Percentiles rank a stretch among this genome's conserved stretches.
Conservation (phyloP, 176 grass and related monocot species). For the Aechmea fasciata region DNA sequence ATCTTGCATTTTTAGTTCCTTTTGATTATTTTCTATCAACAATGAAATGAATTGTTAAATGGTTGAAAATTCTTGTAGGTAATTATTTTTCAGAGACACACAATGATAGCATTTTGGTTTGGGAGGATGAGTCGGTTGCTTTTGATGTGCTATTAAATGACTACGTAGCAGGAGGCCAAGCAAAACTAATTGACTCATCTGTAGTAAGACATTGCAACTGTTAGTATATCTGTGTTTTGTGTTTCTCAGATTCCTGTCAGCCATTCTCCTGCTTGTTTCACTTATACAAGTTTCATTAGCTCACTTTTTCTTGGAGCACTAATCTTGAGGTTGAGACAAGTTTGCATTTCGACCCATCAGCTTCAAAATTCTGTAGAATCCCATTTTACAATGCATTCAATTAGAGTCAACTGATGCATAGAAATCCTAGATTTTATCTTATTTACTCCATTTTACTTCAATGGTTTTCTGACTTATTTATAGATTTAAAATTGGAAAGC, state of each 20-base stretch:
- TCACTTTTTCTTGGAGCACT: background rate
- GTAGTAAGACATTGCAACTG: constrained; percentile 31
- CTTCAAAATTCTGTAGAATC: too few relatives aligned
- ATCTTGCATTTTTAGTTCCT: background rate
- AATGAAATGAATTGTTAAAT: background rate
- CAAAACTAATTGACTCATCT: constrained; percentile 36
- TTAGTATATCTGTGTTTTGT: background rate
- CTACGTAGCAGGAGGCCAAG: constrained; percentile 33
- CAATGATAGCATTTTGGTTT: constrained; percentile 53
- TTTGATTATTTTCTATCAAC: background rate
- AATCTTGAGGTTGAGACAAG: too few relatives aligned
- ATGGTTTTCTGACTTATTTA: too few relatives aligned
- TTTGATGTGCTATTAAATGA: constrained; percentile 68
- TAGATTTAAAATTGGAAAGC: too few relatives aligned
- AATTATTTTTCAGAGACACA: constrained; percentile 53
- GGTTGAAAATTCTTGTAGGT: constrained; percentile 31
- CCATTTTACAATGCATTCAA: background rate
- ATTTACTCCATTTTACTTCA: too few relatives aligned
- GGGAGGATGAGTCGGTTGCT: constrained; percentile 59
- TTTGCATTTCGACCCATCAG: too few relatives aligned
- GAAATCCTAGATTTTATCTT: too few relatives aligned
- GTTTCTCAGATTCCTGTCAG: background rate
- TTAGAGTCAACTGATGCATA: background rate
- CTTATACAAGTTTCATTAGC: background rate
- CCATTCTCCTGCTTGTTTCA: background rate